Evolutionary conservation across 192 early-diverging fungal genomes (phyloP).

Genomic region (Coemansia sp.): DNA sequence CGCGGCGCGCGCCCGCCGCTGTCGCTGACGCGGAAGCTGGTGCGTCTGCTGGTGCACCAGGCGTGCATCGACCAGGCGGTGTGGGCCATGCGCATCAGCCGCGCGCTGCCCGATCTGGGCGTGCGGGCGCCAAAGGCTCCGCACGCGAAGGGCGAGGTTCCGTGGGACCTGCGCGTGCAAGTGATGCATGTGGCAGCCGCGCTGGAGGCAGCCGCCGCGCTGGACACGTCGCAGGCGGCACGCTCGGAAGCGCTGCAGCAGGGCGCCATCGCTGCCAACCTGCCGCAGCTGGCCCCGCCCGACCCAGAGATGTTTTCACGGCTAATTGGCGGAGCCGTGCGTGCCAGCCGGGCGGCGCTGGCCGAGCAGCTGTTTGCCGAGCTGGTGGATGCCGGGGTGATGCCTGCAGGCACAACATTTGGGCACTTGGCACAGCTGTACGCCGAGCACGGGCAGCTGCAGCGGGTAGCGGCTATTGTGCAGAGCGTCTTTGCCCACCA

Average conservation of each 20-base stretch:
- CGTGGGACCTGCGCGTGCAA: constrained; percentile 49
- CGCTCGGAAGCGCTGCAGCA: constrained; percentile 27
- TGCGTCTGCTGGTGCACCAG: constrained; percentile 43
- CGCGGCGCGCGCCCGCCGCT: constrained; percentile 43
- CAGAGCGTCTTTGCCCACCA: constrained; percentile 25
- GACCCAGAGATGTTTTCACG: constrained; percentile 36
- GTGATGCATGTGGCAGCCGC: constrained; percentile 46
- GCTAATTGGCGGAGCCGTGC: constrained; percentile 49
- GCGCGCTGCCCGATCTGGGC: constrained; percentile 41
- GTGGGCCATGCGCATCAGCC: constrained; percentile 53
- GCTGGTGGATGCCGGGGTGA: constrained; percentile 35
- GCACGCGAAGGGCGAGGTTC: constrained; percentile 23
- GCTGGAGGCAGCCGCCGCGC: constrained; percentile 31
- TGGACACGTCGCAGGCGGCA: constrained; percentile 24
- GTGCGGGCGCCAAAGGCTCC: constrained; percentile 19
- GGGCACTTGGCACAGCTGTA: constrained; percentile 41
- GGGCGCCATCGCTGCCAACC: constrained; percentile 29
- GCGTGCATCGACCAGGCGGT: constrained; percentile 44
- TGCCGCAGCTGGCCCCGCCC: constrained; percentile 30
- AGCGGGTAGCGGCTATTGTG: constrained; percentile 43
- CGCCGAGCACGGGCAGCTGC: constrained; percentile 27
- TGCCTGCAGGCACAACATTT: constrained; percentile 33
- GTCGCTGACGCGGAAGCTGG: constrained; percentile 27
- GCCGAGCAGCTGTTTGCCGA: constrained; percentile 45
- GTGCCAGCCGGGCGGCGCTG: constrained; percentile 24